Conservation (phyloP, 805 yeast species). For the Yarrowia porcina region DNA sequence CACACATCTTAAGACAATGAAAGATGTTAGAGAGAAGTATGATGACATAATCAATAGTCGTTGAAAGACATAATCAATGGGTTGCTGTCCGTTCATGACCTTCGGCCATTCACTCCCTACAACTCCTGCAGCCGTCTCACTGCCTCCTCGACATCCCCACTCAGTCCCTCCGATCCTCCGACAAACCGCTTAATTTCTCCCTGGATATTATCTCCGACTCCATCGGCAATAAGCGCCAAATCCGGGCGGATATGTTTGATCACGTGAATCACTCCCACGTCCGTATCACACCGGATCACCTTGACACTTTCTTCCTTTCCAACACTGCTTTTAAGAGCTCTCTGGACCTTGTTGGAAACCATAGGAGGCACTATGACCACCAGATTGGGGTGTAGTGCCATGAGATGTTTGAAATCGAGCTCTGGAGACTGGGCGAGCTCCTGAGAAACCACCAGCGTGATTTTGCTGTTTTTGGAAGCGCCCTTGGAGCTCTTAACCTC, state of each 20-base stretch:
- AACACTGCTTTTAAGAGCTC: slow-evolving; percentile 30
- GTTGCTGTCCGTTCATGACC: background rate
- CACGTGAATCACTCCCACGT: slow-evolving; percentile 53
- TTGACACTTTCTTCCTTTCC: slow-evolving; percentile 35
- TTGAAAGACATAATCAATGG: no score
- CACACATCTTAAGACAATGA: no score
- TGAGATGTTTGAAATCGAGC: slow-evolving; percentile 29
- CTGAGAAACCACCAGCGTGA: slow-evolving; percentile 26
- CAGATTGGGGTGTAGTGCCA: slow-evolving; percentile 30
- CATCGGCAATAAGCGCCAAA: slow-evolving; percentile 31
- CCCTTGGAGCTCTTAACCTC: background rate
- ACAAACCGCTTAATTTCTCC: slow-evolving; percentile 28
- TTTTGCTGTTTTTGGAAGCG: background rate
- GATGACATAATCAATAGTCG: no score
- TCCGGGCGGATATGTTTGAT: slow-evolving; percentile 50
- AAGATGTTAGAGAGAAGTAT: no score
- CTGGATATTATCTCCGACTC: slow-evolving; percentile 26
- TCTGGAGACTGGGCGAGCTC: slow-evolving; percentile 27
- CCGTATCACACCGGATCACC: slow-evolving; percentile 48
- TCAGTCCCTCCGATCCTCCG: no score
- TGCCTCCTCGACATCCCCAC: slow-evolving; percentile 27
- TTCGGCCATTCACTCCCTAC: background rate
- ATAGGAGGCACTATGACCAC: slow-evolving; percentile 39
- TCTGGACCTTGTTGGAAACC: slow-evolving; percentile 24
- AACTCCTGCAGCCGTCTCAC: background rate